Evolutionary conservation across 2,329 filamentous ascomycete genomes (phyloP).

Genomic region (Beauveria brongniartii): DNA sequence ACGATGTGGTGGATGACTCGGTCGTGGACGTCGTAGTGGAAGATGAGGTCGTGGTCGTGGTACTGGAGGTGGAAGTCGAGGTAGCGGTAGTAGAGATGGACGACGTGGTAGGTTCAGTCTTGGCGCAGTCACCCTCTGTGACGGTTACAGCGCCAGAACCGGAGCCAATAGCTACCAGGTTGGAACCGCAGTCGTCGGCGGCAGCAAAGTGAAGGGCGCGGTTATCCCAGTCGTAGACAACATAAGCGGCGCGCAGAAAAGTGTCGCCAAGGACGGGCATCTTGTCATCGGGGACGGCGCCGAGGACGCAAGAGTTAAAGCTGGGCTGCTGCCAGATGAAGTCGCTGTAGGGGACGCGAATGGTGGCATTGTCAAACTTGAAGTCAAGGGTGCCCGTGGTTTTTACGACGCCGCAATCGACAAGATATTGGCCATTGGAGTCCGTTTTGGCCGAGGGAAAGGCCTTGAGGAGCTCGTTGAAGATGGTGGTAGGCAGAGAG

Average conservation of each 20-base stretch:
- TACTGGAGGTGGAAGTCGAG: not conserved
- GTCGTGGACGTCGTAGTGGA: not conserved
- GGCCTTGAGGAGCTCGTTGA: conserved; percentile 33
- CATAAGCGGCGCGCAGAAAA: conserved; percentile 36
- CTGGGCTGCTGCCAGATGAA: conserved; percentile 34
- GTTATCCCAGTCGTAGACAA: conserved; percentile 36
- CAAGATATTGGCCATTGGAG: conserved; percentile 35
- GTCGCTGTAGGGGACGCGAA: conserved; percentile 38
- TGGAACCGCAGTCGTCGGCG: conserved; percentile 30
- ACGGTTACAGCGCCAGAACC: conserved; percentile 30
- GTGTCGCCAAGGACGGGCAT: conserved; percentile 35
- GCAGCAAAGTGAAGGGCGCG: conserved; percentile 29
- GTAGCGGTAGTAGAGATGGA: not conserved
- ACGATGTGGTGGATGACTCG: no score
- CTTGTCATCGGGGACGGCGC: conserved; percentile 35
- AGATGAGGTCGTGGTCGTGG: not conserved
- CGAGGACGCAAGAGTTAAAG: conserved; percentile 31
- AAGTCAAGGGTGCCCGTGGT: conserved; percentile 37
- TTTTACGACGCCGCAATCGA: conserved; percentile 33
- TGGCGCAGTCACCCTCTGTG: conserved; percentile 23
- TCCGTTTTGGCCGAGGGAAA: conserved; percentile 39
- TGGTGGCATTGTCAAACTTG: conserved; percentile 35
- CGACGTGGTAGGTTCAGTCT: conserved; percentile 5
- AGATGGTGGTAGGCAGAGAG: conserved; percentile 53
- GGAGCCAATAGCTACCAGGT: conserved; percentile 29